Base-by-base conservation (phyloP, 148 eudicot genomes). In the Cornus florida region DNA sequence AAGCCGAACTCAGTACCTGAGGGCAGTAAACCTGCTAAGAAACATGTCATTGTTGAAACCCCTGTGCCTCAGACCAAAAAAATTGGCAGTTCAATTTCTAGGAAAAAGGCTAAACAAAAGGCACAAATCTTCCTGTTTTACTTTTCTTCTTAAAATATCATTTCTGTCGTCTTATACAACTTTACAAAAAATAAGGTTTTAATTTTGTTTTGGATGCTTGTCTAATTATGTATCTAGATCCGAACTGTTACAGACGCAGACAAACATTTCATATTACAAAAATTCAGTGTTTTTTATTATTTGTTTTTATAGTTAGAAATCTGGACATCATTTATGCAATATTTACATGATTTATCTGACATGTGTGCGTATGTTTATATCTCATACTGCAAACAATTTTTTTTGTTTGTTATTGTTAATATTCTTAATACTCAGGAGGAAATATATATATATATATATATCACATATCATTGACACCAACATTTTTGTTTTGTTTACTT, bases 61-160 rank as follows among this genome's bases (percentile, higher is more conserved):
- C 83, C 93, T 78, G 87, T 73, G 48, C 79, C 82, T 64, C 92
- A 91, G 76, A 74, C 87, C 62, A 97, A 85, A 81, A 89, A 84
- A 82, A 86, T 88, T 75, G 78, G 90, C 28, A 84, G 83, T 79
- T 22, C 90, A 8, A 77, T 83, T 72, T 48, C 87, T 3, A 89
- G 86, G 87, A 92, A 86, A 82, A 96, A 89, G 89, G 53, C 82
- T 77, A 88, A 82, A 62, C 91, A 82, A 68, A 91, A 90, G 94
- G 98, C 84, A 83, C 41, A 19, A 46, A 33, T 75, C 67, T 48
- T 46, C 57, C 60, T 35, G 38, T 35, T 35, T 35, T 35, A 2
- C 24, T 4, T 79, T 71, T 66, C 70, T 50, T 22, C 7, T 77
- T 71, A 35, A 35, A 23, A 69, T 43, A 60, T 9, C 33, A 11